Base-by-base conservation (phyloP, 192 early-diverging fungal species). In the Radiomyces spectabilis region DNA sequence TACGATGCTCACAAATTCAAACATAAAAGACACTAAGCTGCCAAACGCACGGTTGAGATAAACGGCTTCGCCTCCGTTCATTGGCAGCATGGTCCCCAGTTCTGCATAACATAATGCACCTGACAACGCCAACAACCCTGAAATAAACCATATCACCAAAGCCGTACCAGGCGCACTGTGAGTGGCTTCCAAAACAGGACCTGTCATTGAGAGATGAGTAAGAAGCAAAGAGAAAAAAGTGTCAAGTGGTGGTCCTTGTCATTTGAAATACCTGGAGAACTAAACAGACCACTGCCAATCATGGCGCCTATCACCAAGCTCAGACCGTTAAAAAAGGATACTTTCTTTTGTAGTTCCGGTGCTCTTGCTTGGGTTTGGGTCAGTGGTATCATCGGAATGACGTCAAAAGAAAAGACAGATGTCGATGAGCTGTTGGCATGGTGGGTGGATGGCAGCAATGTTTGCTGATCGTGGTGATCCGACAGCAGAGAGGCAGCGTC, bases 61-160 rank as follows among this genome's bases (percentile, higher is more conserved):
- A 3, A 84, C 83, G 66, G 86, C 80, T 29, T 94, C 93, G 24
- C 93, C 95, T 46, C 95, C 95, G 55, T 88, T 90, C 30, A 69
- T 62, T 3, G 91, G 89, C 43, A 91, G 77, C 72, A 86, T 87
- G 32, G 92, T 75, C 0, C 95, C 95, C 21, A 98, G 71, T 65
- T 98, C 95, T 9, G 89, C 86, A 61, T 95, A 98, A 48, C 87
- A 89, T 12, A 88, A 71, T 0, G 85, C 87, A 30, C 95, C 95
- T 10, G 81, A 76, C 47, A 91, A 80, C 2, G 92, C 86, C 39
- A 92, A 65, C 24, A 91, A 53, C 4, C 81, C 87, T 30, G 85
- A 85, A 10, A 84, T 53, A 13, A 81, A 68, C 89, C 89, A 91
- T n/a, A 91, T 71, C 33, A 89, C 61, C 5, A 91, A 64, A 9